These are phyloP conservation scores for Paragyromitra xinjiangensis DNA, from an alignment of 495 filamentous ascomycete species.

Conservation along the genomic window DNA sequence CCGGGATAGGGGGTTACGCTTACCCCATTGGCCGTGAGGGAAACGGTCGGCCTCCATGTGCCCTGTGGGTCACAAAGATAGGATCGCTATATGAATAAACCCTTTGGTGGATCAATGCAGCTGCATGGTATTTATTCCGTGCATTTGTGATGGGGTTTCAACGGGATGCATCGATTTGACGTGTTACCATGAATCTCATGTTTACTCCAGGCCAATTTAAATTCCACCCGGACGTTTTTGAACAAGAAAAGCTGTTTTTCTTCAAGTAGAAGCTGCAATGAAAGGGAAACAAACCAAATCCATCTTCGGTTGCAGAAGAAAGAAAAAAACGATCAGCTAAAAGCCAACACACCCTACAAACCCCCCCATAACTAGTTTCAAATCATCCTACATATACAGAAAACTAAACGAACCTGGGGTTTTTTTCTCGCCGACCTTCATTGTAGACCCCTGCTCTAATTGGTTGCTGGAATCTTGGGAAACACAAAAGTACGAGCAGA, in stretches of 20 bases:
- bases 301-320: slow-evolving; percentile 21
- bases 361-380: slow-evolving; percentile 8
- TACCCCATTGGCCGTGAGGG: slow-evolving; percentile 26
- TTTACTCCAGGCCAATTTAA: slow-evolving; percentile 39
- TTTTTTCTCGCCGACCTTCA: not conserved
- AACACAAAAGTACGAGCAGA: slow-evolving; percentile 38
- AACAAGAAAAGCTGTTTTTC: not conserved
- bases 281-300: not conserved
- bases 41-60: not conserved
- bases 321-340: slow-evolving; percentile 16
- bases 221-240: slow-evolving; percentile 26
- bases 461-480: slow-evolving; percentile 1
- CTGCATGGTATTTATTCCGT: slow-evolving; percentile 31
- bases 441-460: slow-evolving; percentile 1
- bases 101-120: slow-evolving; percentile 44
- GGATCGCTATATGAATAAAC: slow-evolving; percentile 22
- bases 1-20: slow-evolving; percentile 10
- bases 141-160: slow-evolving; percentile 32
- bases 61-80: slow-evolving; percentile 28
- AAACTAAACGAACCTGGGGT: slow-evolving; percentile 20
- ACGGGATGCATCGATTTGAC: slow-evolving; percentile 41
- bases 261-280: slow-evolving; percentile 36
- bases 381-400: slow-evolving; percentile 26
- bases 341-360: slow-evolving; percentile 37
- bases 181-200: slow-evolving; percentile 41